Conservation (phyloP, 2,329 filamentous ascomycete species). For the Celoporthe dispersa region DNA sequence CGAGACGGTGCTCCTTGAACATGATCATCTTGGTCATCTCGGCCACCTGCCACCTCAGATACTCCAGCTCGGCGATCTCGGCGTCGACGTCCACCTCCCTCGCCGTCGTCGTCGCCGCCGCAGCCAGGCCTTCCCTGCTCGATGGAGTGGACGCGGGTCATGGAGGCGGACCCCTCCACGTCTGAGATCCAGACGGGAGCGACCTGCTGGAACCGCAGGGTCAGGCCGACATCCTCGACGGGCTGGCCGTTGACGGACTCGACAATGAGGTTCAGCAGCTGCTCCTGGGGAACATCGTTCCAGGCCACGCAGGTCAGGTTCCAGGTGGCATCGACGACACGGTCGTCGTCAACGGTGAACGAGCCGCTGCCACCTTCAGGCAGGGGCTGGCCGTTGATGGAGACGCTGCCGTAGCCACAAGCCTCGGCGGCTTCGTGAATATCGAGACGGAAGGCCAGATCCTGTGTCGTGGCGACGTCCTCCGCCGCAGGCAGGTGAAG, state of each 20-base stretch:
- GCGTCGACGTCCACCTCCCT: constrained; percentile 42
- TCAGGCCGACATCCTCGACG: constrained; percentile 46
- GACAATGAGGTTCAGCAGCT: constrained; percentile 50
- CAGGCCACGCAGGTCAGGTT: constrained; percentile 50
- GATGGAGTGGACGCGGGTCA: constrained; percentile 35
- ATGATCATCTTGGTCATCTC: constrained; percentile 49
- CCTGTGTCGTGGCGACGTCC: neutral
- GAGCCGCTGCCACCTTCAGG: constrained; percentile 48
- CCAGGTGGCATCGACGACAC: constrained; percentile 51
- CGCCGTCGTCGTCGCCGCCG: constrained; percentile 29
- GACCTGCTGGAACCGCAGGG: constrained; percentile 52
- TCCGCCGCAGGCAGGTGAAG: constrained; percentile 32
- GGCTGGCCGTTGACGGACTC: constrained; percentile 47
- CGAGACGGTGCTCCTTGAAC: constrained; percentile 47
- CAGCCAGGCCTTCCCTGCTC: constrained; percentile 31
- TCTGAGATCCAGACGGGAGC: constrained; percentile 47
- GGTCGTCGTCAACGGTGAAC: constrained; percentile 45
- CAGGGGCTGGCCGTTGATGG: constrained; percentile 50
- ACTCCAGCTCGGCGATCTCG: constrained; percentile 50
- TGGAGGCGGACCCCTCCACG: constrained; percentile 46
- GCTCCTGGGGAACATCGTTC: constrained; percentile 45
- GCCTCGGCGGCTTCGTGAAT: constrained; percentile 49
- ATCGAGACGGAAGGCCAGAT: constrained; percentile 45
- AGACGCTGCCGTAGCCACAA: constrained; percentile 53
- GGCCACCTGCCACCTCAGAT: constrained; percentile 46